Evolutionary conservation across 2,329 filamentous ascomycete species (phyloP).

Genomic region (Chaetomiaceae sp.): DNA sequence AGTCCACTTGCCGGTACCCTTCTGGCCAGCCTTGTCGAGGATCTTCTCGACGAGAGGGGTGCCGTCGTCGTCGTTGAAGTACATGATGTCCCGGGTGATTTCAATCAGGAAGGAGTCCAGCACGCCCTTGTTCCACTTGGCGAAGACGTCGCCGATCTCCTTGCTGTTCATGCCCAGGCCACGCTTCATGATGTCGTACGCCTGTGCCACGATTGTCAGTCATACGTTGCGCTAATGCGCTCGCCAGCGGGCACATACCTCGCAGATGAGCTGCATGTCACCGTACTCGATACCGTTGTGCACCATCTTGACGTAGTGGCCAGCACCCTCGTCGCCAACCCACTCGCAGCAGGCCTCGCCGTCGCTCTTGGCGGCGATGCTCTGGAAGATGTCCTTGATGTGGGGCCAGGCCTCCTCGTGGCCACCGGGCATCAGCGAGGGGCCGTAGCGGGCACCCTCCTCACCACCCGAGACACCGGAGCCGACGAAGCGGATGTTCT

Average conservation of each 20-base stretch:
- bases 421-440: constrained; percentile 97
- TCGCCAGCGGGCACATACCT: constrained; percentile 58
- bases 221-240: neutral
- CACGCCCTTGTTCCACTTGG: constrained; percentile 98
- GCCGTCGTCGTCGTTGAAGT: constrained; percentile 94
- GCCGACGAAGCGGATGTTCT: constrained; percentile 94
- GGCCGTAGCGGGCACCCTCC: constrained; percentile 96
- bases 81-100: constrained; percentile 97
- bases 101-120: constrained; percentile 99
- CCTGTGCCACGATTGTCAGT: constrained; percentile 47
- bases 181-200: constrained; percentile 99
- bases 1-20: constrained; percentile 99
- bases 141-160: constrained; percentile 93
- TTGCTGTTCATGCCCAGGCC: constrained; percentile 83
- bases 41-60: constrained; percentile 96
- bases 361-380: constrained; percentile 95
- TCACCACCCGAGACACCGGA: constrained; percentile 98
- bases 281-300: constrained; percentile 99
- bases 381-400: constrained; percentile 99
- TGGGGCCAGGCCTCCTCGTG: constrained; percentile 96
- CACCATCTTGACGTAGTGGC: constrained; percentile 99
- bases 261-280: constrained; percentile 99
- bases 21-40: constrained; percentile 95
- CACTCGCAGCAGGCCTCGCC: constrained; percentile 98
- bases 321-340: constrained; percentile 98